These are phyloP conservation scores for Penstemon davidsonii DNA, from an alignment of 257 asterid genomes.

Conservation along the genomic window DNA sequence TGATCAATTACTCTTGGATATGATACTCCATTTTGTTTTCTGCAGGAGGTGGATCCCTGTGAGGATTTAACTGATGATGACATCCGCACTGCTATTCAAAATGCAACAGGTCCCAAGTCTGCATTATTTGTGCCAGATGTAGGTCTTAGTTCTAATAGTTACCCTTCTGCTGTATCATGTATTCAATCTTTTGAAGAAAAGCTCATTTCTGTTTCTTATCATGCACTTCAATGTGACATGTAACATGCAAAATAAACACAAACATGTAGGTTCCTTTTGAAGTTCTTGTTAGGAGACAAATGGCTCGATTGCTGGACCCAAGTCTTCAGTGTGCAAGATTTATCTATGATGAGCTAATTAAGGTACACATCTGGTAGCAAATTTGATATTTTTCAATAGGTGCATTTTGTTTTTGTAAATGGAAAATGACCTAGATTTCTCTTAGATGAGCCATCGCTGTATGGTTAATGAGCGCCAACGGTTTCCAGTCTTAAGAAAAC, in stretches of 20 bases:
- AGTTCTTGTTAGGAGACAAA: conserved; percentile 85
- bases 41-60: conserved; percentile 93
- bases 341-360: conserved; percentile 88
- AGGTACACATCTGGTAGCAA: conserved; percentile 43
- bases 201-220: conserved; percentile 17
- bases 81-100: conserved; percentile 84
- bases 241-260: conserved; percentile 19
- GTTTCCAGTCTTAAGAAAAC: conserved; percentile 70
- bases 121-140: conserved; percentile 90
- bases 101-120: conserved; percentile 83
- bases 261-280: conserved; percentile 85
- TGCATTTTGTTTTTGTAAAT: conserved; percentile 22
- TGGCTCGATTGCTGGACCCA: conserved; percentile 88
- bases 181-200: conserved; percentile 13
- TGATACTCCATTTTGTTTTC: conserved; percentile 24
- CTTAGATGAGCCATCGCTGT: conserved; percentile 86
- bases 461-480: conserved; percentile 81
- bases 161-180: not conserved
- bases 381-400: not conserved
- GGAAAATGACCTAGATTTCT: conserved; percentile 14
- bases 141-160: conserved; percentile 32
- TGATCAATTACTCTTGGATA: conserved; percentile 16
- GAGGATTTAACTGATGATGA: conserved; percentile 85
- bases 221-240: conserved; percentile 22
- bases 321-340: conserved; percentile 96